Conservation (phyloP, 371 early-diverging fungal genomes). For the Actinomortierella ambigua region DNA sequence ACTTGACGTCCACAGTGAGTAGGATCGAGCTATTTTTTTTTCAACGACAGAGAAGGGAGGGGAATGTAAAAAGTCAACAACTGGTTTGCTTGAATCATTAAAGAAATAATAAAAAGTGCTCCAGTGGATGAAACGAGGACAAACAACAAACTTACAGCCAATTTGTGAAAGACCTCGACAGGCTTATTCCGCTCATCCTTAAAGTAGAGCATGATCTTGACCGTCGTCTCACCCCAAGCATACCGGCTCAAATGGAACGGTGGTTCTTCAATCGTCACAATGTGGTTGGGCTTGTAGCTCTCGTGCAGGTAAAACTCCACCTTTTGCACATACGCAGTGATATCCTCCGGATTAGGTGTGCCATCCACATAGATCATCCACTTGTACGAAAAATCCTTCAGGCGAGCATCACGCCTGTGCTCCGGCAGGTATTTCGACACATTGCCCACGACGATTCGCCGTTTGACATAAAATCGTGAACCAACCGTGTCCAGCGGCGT, state of each 20-base stretch:
- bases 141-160: slow-evolving; percentile 59
- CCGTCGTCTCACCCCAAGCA: slow-evolving; percentile 96
- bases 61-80: neutral
- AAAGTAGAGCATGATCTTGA: slow-evolving; percentile 84
- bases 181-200: slow-evolving; percentile 78
- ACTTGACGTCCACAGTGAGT: slow-evolving; percentile 71
- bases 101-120: neutral
- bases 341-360: slow-evolving; percentile 56
- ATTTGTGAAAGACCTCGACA: slow-evolving; percentile 80
- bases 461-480: slow-evolving; percentile 87
- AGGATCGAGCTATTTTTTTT: slow-evolving; percentile 65
- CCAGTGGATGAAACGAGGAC: neutral
- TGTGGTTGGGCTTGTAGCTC: slow-evolving; percentile 86
- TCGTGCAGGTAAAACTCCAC: slow-evolving; percentile 91
- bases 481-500: slow-evolving; percentile 52
- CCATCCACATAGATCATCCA: slow-evolving; percentile 91
- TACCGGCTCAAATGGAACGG: slow-evolving; percentile 83
- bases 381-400: slow-evolving; percentile 74
- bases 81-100: neutral
- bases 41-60: neutral
- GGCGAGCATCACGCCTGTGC: slow-evolving; percentile 66
- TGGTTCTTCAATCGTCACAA: slow-evolving; percentile 79
- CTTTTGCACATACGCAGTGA: slow-evolving; percentile 72
- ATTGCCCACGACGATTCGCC: slow-evolving; percentile 84
- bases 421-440: slow-evolving; percentile 75